phyloP scores from a whole-genome alignment of 129 eudicot species.

The Helichrysum umbraculigerum region DNA sequence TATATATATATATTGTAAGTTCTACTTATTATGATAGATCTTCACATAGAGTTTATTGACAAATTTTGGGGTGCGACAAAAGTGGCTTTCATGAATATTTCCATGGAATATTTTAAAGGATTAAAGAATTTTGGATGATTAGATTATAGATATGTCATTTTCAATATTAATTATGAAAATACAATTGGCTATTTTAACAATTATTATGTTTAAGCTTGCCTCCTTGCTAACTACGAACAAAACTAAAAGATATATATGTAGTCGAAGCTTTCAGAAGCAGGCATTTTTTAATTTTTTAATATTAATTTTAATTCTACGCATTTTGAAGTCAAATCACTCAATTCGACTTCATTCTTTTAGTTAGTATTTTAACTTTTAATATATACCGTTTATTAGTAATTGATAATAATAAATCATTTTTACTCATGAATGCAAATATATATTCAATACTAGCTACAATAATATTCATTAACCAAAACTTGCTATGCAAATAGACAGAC shows the following conservation, averaged over 20 bases:
- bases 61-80: constrained; percentile 18
- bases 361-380: too few species aligned
- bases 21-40: too few species aligned
- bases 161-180: constrained; percentile 10
- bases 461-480: too few species aligned
- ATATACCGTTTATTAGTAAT: too few species aligned
- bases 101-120: constrained; percentile 15
- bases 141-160: constrained; percentile 23
- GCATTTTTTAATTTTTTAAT: not conserved
- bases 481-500: too few species aligned
- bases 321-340: too few species aligned
- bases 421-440: too few species aligned
- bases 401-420: too few species aligned
- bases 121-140: constrained; percentile 23
- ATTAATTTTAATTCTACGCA: not conserved
- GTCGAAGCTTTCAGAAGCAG: not conserved
- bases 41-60: not conserved
- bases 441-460: too few species aligned
- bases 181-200: constrained; percentile 14
- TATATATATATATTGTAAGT: too few species aligned
- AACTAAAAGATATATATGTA: not conserved
- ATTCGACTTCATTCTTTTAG: too few species aligned
- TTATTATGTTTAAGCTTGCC: constrained; percentile 8
- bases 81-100: constrained; percentile 32
- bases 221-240: not conserved